phyloP scores from a whole-genome alignment of 1,284 basidiomycete species.

The Grifola frondosa region DNA sequence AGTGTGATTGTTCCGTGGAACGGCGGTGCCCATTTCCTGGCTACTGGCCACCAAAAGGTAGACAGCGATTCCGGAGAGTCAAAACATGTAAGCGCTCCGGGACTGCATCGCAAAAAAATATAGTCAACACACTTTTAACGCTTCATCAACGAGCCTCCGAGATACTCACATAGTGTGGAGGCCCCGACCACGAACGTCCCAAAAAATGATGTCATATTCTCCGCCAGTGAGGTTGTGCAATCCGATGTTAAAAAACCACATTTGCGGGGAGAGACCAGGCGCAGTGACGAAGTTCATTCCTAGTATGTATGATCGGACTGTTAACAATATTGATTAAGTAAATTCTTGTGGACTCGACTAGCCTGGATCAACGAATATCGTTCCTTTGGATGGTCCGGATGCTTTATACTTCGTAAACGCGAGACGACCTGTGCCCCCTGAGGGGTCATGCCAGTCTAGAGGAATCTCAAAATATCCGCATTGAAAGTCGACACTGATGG shows the following conservation, averaged over 20 bases:
- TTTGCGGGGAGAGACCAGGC: no score
- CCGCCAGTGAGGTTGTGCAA: conserved; percentile 9
- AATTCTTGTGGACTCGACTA: no score
- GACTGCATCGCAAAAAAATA: background rate
- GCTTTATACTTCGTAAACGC: conserved; percentile 7
- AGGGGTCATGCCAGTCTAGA: conserved; percentile 11
- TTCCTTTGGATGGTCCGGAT: conserved; percentile 6
- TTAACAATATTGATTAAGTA: no score
- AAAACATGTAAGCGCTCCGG: conserved; percentile 8
- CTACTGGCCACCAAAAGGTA: no score
- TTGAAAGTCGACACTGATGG: no score
- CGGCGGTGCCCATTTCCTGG: no score
- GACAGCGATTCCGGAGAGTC: no score
- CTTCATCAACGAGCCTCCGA: background rate
- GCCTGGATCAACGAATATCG: conserved; percentile 12
- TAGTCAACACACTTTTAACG: background rate
- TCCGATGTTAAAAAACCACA: no score
- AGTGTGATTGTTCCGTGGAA: no score
- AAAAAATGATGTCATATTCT: conserved; percentile 9
- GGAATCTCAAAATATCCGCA: conserved; percentile 15
- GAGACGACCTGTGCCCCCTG: conserved; percentile 2
- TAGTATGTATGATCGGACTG: no score
- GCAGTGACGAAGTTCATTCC: no score
- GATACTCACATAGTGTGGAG: conserved; percentile 1
- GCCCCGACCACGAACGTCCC: conserved; percentile 9